Evolutionary conservation across 75 land plant genomes (phyloP).

Genomic region (Selaginella moellendorffii): DNA sequence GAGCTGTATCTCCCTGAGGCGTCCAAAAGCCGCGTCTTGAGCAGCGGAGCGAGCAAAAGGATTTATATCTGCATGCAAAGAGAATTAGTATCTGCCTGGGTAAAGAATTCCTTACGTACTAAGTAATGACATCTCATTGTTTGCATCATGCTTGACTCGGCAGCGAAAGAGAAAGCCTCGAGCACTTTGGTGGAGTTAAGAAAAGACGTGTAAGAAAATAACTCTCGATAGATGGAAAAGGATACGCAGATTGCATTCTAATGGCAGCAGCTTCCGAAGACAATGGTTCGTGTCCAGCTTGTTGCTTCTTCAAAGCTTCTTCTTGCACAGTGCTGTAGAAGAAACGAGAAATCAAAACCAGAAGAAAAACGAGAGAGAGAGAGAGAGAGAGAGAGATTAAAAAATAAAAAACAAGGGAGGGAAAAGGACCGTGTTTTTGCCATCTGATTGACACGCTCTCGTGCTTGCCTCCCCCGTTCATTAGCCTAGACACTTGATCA

Average conservation of each 20-base stretch:
- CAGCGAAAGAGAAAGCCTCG: conserved; percentile 25
- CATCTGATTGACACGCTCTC: neutral
- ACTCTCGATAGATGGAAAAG: neutral
- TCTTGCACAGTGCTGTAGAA: conserved; percentile 20
- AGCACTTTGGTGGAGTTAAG: conserved; percentile 8
- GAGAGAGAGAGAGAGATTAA: too few species aligned
- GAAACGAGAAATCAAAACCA: too few species aligned
- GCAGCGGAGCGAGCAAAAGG: neutral
- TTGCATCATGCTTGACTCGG: conserved; percentile 14
- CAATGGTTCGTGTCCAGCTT: conserved; percentile 20
- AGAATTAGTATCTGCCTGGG: too few species aligned
- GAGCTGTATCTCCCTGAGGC: conserved; percentile 8
- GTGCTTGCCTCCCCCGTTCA: neutral
- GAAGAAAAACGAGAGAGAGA: too few species aligned
- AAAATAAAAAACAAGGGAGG: too few species aligned
- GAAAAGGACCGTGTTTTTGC: neutral
- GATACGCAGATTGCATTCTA: conserved; percentile 25
- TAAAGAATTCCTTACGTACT: conserved; percentile 14
- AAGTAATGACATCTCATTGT: conserved; percentile 24
- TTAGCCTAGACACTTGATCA: neutral
- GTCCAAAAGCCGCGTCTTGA: neutral
- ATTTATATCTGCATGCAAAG: neutral
- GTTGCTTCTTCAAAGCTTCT: conserved; percentile 20
- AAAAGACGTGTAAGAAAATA: neutral
- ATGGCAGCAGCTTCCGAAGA: conserved; percentile 17